Evolutionary conservation across 1,139 yeast species (phyloP).

Genomic region (Scheffersomyces insectosa): DNA sequence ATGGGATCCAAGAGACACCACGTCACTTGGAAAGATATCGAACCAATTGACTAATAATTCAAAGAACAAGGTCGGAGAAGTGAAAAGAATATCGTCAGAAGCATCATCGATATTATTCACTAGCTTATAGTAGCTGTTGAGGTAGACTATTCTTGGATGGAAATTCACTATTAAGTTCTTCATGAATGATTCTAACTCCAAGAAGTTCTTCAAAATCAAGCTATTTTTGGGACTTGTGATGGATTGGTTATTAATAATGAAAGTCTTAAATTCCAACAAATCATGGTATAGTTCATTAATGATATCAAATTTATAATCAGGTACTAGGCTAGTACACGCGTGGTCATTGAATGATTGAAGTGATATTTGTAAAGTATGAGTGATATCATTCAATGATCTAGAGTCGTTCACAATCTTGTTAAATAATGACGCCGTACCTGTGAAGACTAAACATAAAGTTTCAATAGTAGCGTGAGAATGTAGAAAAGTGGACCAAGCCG

Average conservation of each 20-base stretch:
- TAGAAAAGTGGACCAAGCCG: constrained; percentile 39
- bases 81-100: constrained; percentile 18
- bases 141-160: constrained; percentile 26
- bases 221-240: constrained; percentile 10
- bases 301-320: constrained; percentile 37
- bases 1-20: constrained; percentile 28
- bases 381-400: constrained; percentile 18
- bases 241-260: constrained; percentile 14
- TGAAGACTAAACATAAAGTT: constrained; percentile 32
- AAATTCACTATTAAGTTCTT: constrained; percentile 25
- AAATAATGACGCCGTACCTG: constrained; percentile 38
- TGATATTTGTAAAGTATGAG: constrained; percentile 27
- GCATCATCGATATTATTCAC: constrained; percentile 14
- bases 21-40: constrained; percentile 35
- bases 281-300: constrained; percentile 27
- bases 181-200: constrained; percentile 34
- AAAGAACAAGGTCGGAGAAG: constrained; percentile 30
- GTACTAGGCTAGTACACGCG: constrained; percentile 26
- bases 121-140: constrained; percentile 25
- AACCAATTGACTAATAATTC: constrained; percentile 37
- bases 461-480: constrained; percentile 36
- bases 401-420: constrained; percentile 28
- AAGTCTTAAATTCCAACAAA: constrained; percentile 23
- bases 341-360: constrained; percentile 29
- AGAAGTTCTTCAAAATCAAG: constrained; percentile 11